Evolutionary conservation across 345 rosid species (phyloP).

Genomic region (Salix caprea): DNA sequence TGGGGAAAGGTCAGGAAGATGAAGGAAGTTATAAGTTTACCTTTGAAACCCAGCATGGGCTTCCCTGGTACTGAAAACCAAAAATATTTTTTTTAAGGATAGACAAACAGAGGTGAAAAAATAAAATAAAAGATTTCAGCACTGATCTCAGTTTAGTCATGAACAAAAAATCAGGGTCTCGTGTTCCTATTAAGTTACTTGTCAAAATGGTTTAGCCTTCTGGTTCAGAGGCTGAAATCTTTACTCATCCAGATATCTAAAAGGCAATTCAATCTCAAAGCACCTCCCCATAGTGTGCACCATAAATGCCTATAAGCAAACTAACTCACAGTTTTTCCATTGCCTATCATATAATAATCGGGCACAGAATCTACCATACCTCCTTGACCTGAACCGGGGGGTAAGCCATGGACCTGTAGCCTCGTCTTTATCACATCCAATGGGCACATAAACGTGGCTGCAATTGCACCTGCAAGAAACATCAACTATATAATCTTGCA

Average conservation of each 20-base stretch:
- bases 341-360: neutral
- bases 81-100: neutral
- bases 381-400: conserved; percentile 49
- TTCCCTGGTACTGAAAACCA: neutral
- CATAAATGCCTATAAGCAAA: neutral
- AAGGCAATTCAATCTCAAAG: neutral
- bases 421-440: conserved; percentile 98
- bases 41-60: neutral
- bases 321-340: neutral
- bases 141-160: neutral
- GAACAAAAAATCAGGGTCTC: neutral
- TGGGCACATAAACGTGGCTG: conserved; percentile 90
- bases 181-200: neutral
- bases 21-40: neutral
- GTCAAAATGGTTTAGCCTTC: neutral
- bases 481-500: conserved; percentile 1
- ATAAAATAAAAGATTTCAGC: neutral
- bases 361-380: conserved; percentile 35
- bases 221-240: neutral
- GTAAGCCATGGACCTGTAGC: conserved; percentile 85
- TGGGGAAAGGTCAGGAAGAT: neutral
- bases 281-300: neutral
- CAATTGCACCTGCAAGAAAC: conserved; percentile 64
- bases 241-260: neutral
- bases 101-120: neutral